A percentile compares a stretch with the other conserved stretches of the same genome.
phyloP scores from a whole-genome alignment of 352 stramenopile genomes.

The Phytopythium kandeliae region DNA sequence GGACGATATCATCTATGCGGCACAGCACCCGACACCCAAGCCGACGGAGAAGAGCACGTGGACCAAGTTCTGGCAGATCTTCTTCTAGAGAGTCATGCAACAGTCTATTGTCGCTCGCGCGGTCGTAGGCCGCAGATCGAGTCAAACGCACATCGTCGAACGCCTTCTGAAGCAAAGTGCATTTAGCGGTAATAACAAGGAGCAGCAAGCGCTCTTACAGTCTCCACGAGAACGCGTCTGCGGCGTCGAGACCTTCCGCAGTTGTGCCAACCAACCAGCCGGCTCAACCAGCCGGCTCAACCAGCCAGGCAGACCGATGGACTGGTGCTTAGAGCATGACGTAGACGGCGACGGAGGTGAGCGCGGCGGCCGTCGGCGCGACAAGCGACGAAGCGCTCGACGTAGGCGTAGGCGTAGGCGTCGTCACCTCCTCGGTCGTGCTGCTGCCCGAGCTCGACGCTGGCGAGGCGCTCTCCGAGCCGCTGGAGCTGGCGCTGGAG shows the following conservation, averaged over 20 bases:
- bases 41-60: slow-evolving; percentile 3
- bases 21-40: slow-evolving; percentile 1
- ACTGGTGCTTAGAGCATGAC: slow-evolving; percentile 32
- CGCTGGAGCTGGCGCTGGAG: slow-evolving; percentile 10
- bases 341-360: slow-evolving; percentile 24
- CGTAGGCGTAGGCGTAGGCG: slow-evolving; percentile 4
- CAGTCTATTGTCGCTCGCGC: too few relatives aligned
- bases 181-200: slow-evolving; percentile 8
- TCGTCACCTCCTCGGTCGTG: slow-evolving; percentile 2
- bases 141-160: neutral
- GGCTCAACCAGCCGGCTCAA: too few relatives aligned
- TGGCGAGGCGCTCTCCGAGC: neutral
- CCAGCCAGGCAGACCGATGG: too few relatives aligned
- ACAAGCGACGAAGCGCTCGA: slow-evolving; percentile 10
- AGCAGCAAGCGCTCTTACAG: neutral
- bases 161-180: neutral
- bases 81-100: neutral
- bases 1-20: slow-evolving; percentile 4
- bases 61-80: slow-evolving; percentile 6
- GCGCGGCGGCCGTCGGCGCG: slow-evolving; percentile 15
- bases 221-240: too few relatives aligned
- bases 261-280: too few relatives aligned
- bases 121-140: too few relatives aligned
- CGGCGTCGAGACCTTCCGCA: too few relatives aligned
- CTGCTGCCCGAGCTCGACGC: neutral